Evolutionary conservation across 768 basidiomycete species (phyloP), one percentile per base, ranked within the genome.

Genomic region (Boletus sp.): DNA sequence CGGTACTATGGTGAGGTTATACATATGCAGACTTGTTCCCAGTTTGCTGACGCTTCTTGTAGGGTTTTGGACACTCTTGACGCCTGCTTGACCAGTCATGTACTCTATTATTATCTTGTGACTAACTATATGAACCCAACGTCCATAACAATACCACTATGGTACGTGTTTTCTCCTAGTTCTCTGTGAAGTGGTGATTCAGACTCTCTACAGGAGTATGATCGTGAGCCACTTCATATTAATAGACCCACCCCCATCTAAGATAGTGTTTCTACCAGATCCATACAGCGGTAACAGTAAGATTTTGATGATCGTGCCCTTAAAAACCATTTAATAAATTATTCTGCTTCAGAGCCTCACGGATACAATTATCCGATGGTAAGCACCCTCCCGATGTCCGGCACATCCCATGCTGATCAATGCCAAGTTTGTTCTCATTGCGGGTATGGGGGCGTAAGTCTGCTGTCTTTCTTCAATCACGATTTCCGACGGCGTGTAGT

Each of bases 101-200:
- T 83, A 58, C 72, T 83, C 39, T 87, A 86, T 60, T 76, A 75
- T 62, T 86, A 86, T 60, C 74, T 84, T 50, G 81, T 86, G 42
- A 70, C 65, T 41, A 83, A 86, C 68, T 86, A 77, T 61, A 65
- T 79, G 55, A 79, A 81, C 60, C 77, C 78, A 3, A 7, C 68
- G 17, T 77, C 82, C 3, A 69, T 85, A 18, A 9, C 63, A 14
- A 56, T 60, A 20, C 79, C 80, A 0, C 73, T 81, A 10, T 86
- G 85, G 85, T 66, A 49, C 11, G 65, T 57, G n/a, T n/a, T 30
- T 15, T 17, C 33, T 18, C 8, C 0, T 24, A n/a, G 5, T 14
- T 11, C 11, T 28, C 11, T 15, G 20, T 9, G 24, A 24, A 24
- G 4, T 33, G 47, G 8, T 2, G 0, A 55, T 28, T 56, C 17